phyloP scores from a whole-genome alignment of 2,329 filamentous ascomycete genomes.

The Pyricularia sp. region DNA sequence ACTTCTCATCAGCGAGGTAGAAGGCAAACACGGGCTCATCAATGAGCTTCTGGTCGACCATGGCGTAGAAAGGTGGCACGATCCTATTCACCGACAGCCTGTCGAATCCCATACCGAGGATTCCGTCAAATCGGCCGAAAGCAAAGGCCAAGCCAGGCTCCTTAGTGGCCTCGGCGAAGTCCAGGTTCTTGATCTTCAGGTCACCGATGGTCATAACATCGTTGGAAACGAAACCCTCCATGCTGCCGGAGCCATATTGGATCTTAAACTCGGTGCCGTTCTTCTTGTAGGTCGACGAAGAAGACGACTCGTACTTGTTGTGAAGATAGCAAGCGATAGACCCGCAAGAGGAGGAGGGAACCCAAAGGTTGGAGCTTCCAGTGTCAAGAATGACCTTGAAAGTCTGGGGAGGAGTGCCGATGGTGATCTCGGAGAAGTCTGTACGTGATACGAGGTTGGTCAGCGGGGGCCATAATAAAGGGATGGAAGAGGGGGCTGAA shows the following conservation, averaged over 20 bases:
- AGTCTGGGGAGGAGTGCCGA: slow-evolving; percentile 81
- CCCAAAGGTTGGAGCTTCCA: slow-evolving; percentile 98
- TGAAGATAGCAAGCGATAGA: slow-evolving; percentile 98
- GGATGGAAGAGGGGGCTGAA: not conserved
- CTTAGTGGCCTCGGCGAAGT: slow-evolving; percentile 90
- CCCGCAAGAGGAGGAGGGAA: slow-evolving; percentile 76
- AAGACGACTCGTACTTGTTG: slow-evolving; percentile 84
- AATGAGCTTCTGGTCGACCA: slow-evolving; percentile 78
- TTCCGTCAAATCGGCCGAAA: slow-evolving; percentile 94
- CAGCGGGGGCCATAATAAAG: not conserved
- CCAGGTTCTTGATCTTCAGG: slow-evolving; percentile 73
- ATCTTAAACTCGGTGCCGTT: slow-evolving; percentile 92
- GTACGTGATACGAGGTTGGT: slow-evolving; percentile 3
- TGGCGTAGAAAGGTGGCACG: slow-evolving; percentile 89
- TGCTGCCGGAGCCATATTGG: slow-evolving; percentile 83
- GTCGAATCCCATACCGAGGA: slow-evolving; percentile 87
- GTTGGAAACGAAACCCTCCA: slow-evolving; percentile 87
- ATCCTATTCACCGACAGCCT: slow-evolving; percentile 96
- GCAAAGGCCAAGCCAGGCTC: slow-evolving; percentile 96
- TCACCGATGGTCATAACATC: slow-evolving; percentile 82
- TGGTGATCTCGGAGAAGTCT: slow-evolving; percentile 95
- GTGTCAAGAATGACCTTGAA: slow-evolving; percentile 99
- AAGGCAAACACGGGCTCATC: slow-evolving; percentile 94
- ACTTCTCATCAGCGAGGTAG: slow-evolving; percentile 69
- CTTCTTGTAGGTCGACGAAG: slow-evolving; percentile 83